phyloP scores from a whole-genome alignment of 2,329 filamentous ascomycete genomes.

The Coniochaeta sp. region DNA sequence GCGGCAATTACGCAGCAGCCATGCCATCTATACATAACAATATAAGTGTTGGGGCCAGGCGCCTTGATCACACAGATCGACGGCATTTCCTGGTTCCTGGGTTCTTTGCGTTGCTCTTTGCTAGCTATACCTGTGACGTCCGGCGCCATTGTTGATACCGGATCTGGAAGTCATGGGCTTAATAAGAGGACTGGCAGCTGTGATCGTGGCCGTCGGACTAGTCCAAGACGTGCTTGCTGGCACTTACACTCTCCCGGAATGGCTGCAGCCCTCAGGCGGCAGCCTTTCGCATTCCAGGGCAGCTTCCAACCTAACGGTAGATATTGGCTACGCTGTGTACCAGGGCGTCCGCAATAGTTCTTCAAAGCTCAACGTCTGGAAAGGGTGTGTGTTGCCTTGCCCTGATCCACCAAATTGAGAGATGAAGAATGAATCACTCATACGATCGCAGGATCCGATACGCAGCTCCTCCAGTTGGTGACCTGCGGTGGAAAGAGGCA shows the following conservation, averaged over 20 bases:
- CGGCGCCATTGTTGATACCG: neutral
- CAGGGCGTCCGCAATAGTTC: neutral
- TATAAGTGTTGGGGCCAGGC: neutral
- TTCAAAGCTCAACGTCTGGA: neutral
- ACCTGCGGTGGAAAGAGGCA: neutral
- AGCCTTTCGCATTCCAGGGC: neutral
- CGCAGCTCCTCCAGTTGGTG: neutral
- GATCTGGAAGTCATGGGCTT: neutral
- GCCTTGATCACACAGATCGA: neutral
- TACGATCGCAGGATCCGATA: neutral
- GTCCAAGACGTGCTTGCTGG: neutral
- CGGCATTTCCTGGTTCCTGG: neutral
- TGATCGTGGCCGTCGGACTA: neutral
- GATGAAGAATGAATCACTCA: neutral
- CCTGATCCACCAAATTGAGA: neutral
- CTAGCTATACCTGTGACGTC: neutral
- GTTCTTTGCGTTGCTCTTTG: neutral
- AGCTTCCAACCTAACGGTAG: neutral
- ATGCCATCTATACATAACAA: neutral
- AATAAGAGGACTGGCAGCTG: neutral
- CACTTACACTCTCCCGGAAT: neutral
- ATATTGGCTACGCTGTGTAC: neutral
- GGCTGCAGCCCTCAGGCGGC: neutral
- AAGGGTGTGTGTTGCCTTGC: neutral
- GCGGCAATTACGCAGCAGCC: neutral